Evolutionary conservation across 176 grass and related monocot genomes (phyloP), one percentile per base, ranked within the genome.

Genomic region (Urochloa ruziziensis): DNA sequence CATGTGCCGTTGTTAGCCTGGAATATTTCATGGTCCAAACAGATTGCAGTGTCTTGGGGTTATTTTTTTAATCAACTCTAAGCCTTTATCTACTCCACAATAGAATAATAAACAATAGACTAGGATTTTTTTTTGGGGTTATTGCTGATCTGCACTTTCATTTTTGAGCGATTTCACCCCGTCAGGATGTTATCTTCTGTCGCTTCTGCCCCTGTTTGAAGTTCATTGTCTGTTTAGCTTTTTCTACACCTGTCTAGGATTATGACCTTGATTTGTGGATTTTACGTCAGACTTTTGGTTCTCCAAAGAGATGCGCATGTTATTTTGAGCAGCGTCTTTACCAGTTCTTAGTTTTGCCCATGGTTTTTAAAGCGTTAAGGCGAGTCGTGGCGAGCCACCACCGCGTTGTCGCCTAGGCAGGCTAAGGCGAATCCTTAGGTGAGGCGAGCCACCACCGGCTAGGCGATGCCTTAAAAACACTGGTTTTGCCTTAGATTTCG

Each of bases 401-500:
- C n/a, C n/a, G n/a, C n/a, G n/a, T n/a, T n/a, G n/a, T n/a, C n/a
- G n/a, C n/a, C n/a, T n/a, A n/a, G n/a, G n/a, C n/a, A n/a, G n/a
- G n/a, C n/a, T n/a, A n/a, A n/a, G n/a, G n/a, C n/a, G n/a, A n/a
- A n/a, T n/a, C n/a, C n/a, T n/a, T n/a, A n/a, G n/a, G n/a, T n/a
- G n/a, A n/a, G n/a, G n/a, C n/a, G n/a, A n/a, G n/a, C n/a, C n/a
- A n/a, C n/a, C n/a, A n/a, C n/a, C n/a, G n/a, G n/a, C n/a, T n/a
- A n/a, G n/a, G n/a, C n/a, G n/a, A n/a, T n/a, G n/a, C n/a, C n/a
- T n/a, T n/a, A n/a, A n/a, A n/a, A n/a, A n/a, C n/a, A n/a, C n/a
- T n/a, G n/a, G n/a, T n/a, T n/a, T n/a, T 85, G 30, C 7, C 29
- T 59, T 69, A 69, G 17, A 77, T 77, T 69, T 46, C 24, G 24